phyloP scores from a whole-genome alignment of 2,329 filamentous ascomycete genomes.

The Coniochaeta sp. region DNA sequence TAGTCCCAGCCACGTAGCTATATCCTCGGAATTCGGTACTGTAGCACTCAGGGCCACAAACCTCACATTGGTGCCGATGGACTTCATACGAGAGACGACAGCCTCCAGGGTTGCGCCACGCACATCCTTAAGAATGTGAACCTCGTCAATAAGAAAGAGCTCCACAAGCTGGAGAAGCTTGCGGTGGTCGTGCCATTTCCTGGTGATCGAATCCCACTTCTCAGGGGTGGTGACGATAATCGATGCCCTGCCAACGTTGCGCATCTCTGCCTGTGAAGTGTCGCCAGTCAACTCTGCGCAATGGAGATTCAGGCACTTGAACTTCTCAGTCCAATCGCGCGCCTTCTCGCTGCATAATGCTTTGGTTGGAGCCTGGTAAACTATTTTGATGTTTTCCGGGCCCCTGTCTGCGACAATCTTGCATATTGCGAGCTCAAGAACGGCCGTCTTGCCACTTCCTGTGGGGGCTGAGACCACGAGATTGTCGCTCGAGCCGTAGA shows the following conservation, averaged over 20 bases:
- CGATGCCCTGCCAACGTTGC: constrained; percentile 62
- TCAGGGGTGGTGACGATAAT: constrained; percentile 86
- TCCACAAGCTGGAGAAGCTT: constrained; percentile 68
- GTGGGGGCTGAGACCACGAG: constrained; percentile 76
- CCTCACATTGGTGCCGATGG: constrained; percentile 63
- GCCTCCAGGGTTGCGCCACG: constrained; percentile 76
- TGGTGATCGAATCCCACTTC: constrained; percentile 85
- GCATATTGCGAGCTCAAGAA: constrained; percentile 78
- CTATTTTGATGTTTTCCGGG: constrained; percentile 63
- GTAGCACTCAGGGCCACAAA: constrained; percentile 80
- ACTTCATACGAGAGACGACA: constrained; percentile 83
- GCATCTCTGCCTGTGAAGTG: constrained; percentile 59
- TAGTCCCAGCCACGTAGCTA: constrained; percentile 72
- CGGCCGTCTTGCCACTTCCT: constrained; percentile 75
- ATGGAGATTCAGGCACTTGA: constrained; percentile 56
- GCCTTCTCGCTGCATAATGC: constrained; percentile 71
- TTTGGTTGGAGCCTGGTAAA: constrained; percentile 82
- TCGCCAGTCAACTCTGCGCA: constrained; percentile 79
- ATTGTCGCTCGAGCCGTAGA: constrained; percentile 65
- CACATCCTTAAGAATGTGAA: constrained; percentile 75
- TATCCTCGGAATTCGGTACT: constrained; percentile 73
- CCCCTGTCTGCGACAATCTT: constrained; percentile 50
- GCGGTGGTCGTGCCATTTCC: constrained; percentile 77
- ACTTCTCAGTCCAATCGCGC: constrained; percentile 72
- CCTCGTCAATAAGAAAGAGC: constrained; percentile 79